These are phyloP conservation scores for Hygrocybe punicea DNA, from an alignment of 768 basidiomycete species.

Conservation along the genomic window DNA sequence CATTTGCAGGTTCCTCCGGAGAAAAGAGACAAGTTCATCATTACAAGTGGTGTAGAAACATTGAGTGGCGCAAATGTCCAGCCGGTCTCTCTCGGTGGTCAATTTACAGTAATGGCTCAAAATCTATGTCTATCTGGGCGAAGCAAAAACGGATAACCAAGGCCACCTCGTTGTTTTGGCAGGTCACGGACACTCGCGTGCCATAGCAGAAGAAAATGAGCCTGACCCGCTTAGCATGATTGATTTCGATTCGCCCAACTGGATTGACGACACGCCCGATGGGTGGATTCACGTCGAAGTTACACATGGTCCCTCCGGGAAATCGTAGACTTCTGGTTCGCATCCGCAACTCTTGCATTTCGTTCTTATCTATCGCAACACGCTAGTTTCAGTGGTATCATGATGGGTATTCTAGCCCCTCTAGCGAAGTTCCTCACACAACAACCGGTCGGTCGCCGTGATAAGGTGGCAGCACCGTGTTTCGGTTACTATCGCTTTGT, in stretches of 20 bases:
- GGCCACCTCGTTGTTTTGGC: conserved; percentile 33
- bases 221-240: conserved; percentile 24
- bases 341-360: not conserved
- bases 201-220: conserved; percentile 10
- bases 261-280: conserved; percentile 35
- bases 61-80: not conserved
- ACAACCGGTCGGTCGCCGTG: no score
- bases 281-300: conserved; percentile 29
- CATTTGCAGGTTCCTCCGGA: not conserved
- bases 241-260: conserved; percentile 32
- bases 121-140: conserved; percentile 20
- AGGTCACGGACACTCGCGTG: conserved; percentile 24
- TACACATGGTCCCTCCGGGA: conserved; percentile 2
- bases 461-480: no score
- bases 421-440: no score
- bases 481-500: no score
- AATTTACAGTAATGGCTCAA: conserved; percentile 24
- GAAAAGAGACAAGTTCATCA: not conserved
- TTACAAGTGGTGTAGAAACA: not conserved
- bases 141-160: conserved; percentile 21
- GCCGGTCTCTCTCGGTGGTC: conserved; percentile 12
- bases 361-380: not conserved
- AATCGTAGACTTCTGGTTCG: not conserved
- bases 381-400: not conserved
- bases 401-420: no score